A percentile compares a stretch with the other conserved stretches of the same genome.
Conservation (phyloP, 352 stramenopile species). For the Pythium insidiosum region DNA sequence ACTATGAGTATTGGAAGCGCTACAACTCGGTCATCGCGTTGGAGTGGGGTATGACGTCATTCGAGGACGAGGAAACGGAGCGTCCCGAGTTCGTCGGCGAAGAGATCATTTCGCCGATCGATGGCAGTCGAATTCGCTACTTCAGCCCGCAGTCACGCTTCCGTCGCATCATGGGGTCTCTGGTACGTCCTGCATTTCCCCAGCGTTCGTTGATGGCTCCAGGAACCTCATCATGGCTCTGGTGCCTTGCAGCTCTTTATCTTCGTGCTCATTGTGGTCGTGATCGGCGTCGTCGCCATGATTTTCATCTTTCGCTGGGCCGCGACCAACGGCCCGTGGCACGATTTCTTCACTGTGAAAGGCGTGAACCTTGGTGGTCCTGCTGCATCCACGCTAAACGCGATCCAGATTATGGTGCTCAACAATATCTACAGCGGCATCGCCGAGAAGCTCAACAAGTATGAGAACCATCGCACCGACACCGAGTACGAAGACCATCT, state of each 20-base stretch:
- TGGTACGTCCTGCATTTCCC: constrained; percentile 24
- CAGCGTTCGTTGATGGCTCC: no score
- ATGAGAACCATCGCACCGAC: constrained; percentile 96
- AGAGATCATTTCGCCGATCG: constrained; percentile 58
- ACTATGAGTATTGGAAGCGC: constrained; percentile 82
- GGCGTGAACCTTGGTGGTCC: constrained; percentile 31
- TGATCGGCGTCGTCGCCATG: constrained; percentile 51
- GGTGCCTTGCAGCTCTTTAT: constrained; percentile 57
- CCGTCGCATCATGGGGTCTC: constrained; percentile 57
- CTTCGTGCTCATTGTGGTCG: constrained; percentile 55
- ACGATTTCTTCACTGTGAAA: constrained; percentile 50
- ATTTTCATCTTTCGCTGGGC: constrained; percentile 73
- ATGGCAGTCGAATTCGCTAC: constrained; percentile 70
- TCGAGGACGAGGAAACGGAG: constrained; percentile 65
- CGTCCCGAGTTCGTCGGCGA: constrained; percentile 67
- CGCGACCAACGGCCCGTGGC: constrained; percentile 37
- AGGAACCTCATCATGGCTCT: no score
- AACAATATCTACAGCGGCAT: constrained; percentile 67
- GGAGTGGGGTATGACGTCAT: constrained; percentile 68
- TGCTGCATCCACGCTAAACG: constrained; percentile 69
- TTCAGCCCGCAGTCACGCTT: constrained; percentile 58
- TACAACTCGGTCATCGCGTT: constrained; percentile 61
- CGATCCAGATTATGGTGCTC: constrained; percentile 76
- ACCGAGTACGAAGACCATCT: constrained; percentile 93
- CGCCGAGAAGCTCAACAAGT: constrained; percentile 57